Conservation (phyloP, 306 rosid genomes). For the Cajanus cajan region DNA sequence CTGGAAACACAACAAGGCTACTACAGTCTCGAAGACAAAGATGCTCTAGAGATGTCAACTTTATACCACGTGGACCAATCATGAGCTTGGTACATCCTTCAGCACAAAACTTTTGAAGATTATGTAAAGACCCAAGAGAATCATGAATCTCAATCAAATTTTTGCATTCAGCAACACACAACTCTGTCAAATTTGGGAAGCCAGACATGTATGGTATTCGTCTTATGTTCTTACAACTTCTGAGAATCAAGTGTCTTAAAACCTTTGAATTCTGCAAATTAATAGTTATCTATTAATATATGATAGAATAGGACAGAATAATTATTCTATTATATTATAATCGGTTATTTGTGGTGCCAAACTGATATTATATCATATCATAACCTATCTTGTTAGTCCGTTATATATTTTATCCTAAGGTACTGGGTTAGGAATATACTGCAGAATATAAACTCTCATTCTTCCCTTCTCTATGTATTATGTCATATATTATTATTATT, state of each 20-base stretch:
- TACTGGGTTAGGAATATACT: too few species aligned
- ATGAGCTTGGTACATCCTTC: not conserved
- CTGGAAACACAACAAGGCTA: not conserved
- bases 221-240: not conserved
- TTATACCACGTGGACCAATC: not conserved
- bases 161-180: not conserved
- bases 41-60: not conserved
- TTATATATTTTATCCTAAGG: too few species aligned
- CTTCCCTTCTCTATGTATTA: too few species aligned
- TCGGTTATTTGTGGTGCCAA: too few species aligned
- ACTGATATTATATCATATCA: too few species aligned
- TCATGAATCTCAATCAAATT: not conserved
- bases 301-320: too few species aligned
- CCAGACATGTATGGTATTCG: slow-evolving; percentile 10
- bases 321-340: too few species aligned
- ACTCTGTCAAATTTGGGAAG: not conserved
- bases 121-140: not conserved
- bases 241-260: not conserved
- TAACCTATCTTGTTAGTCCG: too few species aligned
- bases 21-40: not conserved
- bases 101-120: not conserved
- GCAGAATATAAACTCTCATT: too few species aligned
- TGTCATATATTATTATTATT: too few species aligned
- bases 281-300: too few species aligned
- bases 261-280: not conserved